phyloP scores from a whole-genome alignment of 306 rosid species.

The Quillaja saponaria region DNA sequence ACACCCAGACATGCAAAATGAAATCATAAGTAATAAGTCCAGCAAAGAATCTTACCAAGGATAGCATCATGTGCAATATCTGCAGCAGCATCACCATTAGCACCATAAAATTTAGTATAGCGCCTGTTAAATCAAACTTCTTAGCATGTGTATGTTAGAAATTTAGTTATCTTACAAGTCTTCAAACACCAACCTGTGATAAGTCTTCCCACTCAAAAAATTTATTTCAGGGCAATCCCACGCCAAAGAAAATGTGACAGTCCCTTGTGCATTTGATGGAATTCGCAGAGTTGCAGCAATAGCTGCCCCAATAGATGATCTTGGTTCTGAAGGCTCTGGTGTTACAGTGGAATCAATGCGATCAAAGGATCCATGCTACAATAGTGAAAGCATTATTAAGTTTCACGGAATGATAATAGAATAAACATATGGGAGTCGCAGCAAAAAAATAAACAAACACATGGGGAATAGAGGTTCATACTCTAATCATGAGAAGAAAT shows the following conservation, averaged over 20 bases:
- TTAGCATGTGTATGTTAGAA: constrained; percentile 28
- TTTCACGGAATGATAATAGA: constrained; percentile 21
- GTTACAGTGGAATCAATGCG: constrained; percentile 48
- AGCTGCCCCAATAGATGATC: constrained; percentile 96
- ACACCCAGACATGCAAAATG: background rate
- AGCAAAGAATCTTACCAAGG: constrained; percentile 53
- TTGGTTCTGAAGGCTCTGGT: constrained; percentile 63
- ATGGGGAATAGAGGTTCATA: no score
- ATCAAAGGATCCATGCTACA: constrained; percentile 85
- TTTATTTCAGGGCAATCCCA: constrained; percentile 93
- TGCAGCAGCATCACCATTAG: constrained; percentile 77
- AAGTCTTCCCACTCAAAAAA: constrained; percentile 60
- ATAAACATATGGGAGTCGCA: constrained; percentile 1
- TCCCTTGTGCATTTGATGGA: constrained; percentile 61
- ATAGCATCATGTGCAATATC: constrained; percentile 87
- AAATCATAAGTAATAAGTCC: background rate
- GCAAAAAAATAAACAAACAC: constrained; percentile 4
- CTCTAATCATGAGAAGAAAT: background rate
- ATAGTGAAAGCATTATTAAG: constrained; percentile 32
- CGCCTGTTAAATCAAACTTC: constrained; percentile 64
- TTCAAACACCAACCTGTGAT: constrained; percentile 66
- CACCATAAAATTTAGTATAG: constrained; percentile 84
- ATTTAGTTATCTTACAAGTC: constrained; percentile 18
- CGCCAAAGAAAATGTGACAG: constrained; percentile 84
- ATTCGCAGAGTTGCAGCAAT: constrained; percentile 79